Conservation (phyloP, 1,284 basidiomycete species). For the Austropuccinia psidii region DNA sequence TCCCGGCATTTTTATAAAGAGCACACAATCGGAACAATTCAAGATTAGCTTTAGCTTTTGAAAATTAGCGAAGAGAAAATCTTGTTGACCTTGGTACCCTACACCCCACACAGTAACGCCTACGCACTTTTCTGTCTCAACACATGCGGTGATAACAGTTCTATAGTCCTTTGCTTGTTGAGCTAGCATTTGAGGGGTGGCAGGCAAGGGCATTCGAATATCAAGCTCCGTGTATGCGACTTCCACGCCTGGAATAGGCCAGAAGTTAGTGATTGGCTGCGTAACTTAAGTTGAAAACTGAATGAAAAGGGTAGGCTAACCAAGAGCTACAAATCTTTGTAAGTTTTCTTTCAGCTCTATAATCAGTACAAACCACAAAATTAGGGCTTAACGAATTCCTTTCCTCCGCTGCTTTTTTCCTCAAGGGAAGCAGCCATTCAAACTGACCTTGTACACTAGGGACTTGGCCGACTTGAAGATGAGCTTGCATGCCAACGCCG, state of each 20-base stretch:
- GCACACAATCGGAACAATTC: too few species aligned
- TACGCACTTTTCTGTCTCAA: background rate
- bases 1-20: too few species aligned
- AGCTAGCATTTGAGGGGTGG: background rate
- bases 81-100: background rate
- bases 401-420: background rate
- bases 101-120: constrained; percentile 9
- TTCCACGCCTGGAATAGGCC: background rate
- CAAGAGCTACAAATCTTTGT: background rate
- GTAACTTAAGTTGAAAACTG: too few species aligned
- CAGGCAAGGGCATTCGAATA: background rate
- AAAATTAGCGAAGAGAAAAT: too few species aligned
- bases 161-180: background rate
- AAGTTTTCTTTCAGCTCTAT: background rate
- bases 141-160: background rate
- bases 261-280: background rate
- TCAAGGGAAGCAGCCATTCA: background rate
- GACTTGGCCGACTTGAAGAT: background rate
- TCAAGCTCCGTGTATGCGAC: background rate
- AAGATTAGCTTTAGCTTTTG: too few species aligned
- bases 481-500: background rate
- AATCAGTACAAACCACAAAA: too few species aligned
- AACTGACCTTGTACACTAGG: background rate
- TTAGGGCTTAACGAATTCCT: background rate
- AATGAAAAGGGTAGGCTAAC: background rate